A percentile compares a stretch with the other conserved stretches of the same genome.
These are phyloP conservation scores for Hysterium pulicare DNA, from an alignment of 2,329 filamentous ascomycete genomes.

Conservation along the genomic window DNA sequence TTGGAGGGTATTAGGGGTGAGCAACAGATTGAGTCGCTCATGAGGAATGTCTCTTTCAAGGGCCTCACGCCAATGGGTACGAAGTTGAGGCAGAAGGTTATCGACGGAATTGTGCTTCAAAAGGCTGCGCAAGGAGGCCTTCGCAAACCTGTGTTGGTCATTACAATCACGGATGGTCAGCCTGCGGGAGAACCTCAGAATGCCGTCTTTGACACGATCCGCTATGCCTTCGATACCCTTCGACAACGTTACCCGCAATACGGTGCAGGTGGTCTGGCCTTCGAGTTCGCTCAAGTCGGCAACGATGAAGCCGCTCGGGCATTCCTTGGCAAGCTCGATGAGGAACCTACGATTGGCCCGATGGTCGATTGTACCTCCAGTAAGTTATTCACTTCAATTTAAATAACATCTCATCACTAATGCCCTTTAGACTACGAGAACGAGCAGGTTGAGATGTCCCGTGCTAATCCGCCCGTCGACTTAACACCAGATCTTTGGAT, in stretches of 20 bases:
- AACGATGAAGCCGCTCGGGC: slow-evolving; percentile 63
- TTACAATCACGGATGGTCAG: slow-evolving; percentile 65
- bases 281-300: slow-evolving; percentile 68
- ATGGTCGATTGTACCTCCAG: slow-evolving; percentile 67
- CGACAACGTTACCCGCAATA: slow-evolving; percentile 39
- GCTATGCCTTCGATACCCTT: slow-evolving; percentile 52
- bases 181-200: slow-evolving; percentile 60
- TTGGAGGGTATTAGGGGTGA: slow-evolving; percentile 56
- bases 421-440: slow-evolving; percentile 57
- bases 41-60: slow-evolving; percentile 59
- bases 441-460: slow-evolving; percentile 64
- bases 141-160: slow-evolving; percentile 62
- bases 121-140: slow-evolving; percentile 53
- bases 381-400: slow-evolving; percentile 40
- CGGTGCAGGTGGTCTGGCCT: slow-evolving; percentile 59
- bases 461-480: slow-evolving; percentile 59
- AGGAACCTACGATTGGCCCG: slow-evolving; percentile 58
- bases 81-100: slow-evolving; percentile 59
- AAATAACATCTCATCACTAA: slow-evolving; percentile 6
- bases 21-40: slow-evolving; percentile 57
- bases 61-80: slow-evolving; percentile 67
- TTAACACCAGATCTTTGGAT: slow-evolving; percentile 65
- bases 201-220: slow-evolving; percentile 57
- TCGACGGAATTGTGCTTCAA: slow-evolving; percentile 57
- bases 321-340: slow-evolving; percentile 63